Evolutionary conservation across 2,329 filamentous ascomycete species (phyloP).

Genomic region (Aspergillus udagawae): DNA sequence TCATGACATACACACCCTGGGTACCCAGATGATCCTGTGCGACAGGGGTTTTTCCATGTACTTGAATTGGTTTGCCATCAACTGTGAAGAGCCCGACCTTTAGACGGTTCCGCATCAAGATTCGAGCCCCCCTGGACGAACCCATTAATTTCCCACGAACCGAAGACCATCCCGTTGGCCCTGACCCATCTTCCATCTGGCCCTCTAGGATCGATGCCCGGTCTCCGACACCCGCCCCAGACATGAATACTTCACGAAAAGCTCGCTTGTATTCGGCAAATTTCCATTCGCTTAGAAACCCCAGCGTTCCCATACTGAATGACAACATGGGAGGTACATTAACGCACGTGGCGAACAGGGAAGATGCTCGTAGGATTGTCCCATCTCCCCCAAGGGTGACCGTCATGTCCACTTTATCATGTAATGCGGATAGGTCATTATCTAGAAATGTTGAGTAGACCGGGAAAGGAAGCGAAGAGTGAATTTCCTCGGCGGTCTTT

Average conservation of each 20-base stretch:
- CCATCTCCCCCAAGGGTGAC: slow-evolving; percentile 91
- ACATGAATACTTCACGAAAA: slow-evolving; percentile 90
- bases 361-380: slow-evolving; percentile 80
- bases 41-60: slow-evolving; percentile 45
- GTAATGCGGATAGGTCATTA: slow-evolving; percentile 49
- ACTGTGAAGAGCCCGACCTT: slow-evolving; percentile 79
- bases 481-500: slow-evolving; percentile 66
- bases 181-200: slow-evolving; percentile 24
- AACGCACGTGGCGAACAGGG: slow-evolving; percentile 75
- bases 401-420: slow-evolving; percentile 80
- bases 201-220: slow-evolving; percentile 41
- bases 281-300: slow-evolving; percentile 95
- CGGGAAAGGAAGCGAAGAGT: slow-evolving; percentile 67
- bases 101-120: slow-evolving; percentile 80
- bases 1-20: slow-evolving; percentile 68
- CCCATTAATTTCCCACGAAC: slow-evolving; percentile 80
- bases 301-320: slow-evolving; percentile 95
- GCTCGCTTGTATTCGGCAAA: slow-evolving; percentile 89
- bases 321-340: slow-evolving; percentile 86
- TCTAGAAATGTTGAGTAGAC: slow-evolving; percentile 54
- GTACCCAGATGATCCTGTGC: slow-evolving; percentile 28
- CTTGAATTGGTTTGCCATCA: slow-evolving; percentile 49
- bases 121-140: slow-evolving; percentile 65
- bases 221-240: slow-evolving; percentile 53
- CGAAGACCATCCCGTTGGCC: slow-evolving; percentile 62